Evolutionary conservation across 1,284 basidiomycete species (phyloP).

Genomic region (Boletus smithii): DNA sequence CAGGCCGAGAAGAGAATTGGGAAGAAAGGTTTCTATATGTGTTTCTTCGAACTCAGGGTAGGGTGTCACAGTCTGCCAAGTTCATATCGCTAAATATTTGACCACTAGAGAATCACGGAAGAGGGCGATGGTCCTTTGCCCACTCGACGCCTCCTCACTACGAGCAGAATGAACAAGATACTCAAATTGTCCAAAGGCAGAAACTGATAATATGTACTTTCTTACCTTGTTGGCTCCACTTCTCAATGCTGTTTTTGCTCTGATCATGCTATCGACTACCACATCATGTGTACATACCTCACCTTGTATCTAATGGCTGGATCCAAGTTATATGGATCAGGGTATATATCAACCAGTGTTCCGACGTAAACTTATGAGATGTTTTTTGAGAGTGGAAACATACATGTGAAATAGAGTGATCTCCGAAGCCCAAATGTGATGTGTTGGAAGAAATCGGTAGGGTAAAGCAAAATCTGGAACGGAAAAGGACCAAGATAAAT

Average conservation of each 20-base stretch:
- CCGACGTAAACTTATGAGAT: conserved; percentile 15
- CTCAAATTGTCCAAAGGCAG: not conserved
- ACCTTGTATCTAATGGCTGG: not conserved
- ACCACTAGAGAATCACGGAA: conserved; percentile 24
- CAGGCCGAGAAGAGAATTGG: conserved; percentile 20
- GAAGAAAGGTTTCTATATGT: conserved; percentile 27
- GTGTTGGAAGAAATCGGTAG: conserved; percentile 1
- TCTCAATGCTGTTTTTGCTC: not conserved
- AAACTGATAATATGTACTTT: not conserved
- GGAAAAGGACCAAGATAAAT: conserved; percentile 19
- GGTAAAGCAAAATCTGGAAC: conserved; percentile 10
- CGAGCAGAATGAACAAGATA: conserved; percentile 13
- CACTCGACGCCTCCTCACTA: conserved; percentile 21
- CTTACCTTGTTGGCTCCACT: not conserved
- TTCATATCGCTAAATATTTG: not conserved
- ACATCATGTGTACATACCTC: not conserved
- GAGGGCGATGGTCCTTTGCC: conserved; percentile 21
- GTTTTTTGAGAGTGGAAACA: conserved; percentile 6
- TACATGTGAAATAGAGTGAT: conserved; percentile 10
- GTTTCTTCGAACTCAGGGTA: conserved; percentile 31
- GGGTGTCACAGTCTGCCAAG: not conserved
- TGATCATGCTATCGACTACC: conserved; percentile 12
- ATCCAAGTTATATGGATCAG: conserved; percentile 8
- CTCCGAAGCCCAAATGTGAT: conserved; percentile 9
- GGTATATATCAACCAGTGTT: conserved; percentile 18